Evolutionary conservation across 2,329 filamentous ascomycete genomes (phyloP), one percentile per base, ranked within the genome.

Genomic region (Fusarium sp.): DNA sequence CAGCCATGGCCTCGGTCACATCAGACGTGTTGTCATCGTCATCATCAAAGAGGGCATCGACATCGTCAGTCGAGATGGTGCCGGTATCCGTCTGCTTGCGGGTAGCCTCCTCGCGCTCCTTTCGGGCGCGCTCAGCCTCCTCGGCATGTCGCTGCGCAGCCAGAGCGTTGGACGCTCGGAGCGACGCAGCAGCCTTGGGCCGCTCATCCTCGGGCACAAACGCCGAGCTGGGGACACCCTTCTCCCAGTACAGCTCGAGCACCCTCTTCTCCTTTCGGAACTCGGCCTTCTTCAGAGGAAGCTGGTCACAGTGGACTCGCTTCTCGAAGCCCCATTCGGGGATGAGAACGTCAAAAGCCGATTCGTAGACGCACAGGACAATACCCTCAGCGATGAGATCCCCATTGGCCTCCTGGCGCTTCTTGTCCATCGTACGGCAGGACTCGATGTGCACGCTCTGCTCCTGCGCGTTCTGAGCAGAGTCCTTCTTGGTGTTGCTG

Each of bases 401-500:
- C 56, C 94, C 95, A 73, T 96, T 95, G 76, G 91, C 89, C 77
- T 97, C 94, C 81, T 94, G 92, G 75, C 94, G 92, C 83, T 93
- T 93, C 86, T 94, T 95, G 84, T 98, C 95, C 94, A 99, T 98
- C 78, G 91, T 92, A 77, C 96, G 93, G 87, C 96, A 99, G 6
- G 96, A 94, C 82, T 98, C 96, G 73, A 99, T 98, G 84, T 99
- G 96, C 58, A 99, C 95, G 83, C 96, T 98, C 85, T 99, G 96
- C 83, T 99, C 96, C 83, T 99, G 96, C 16, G 96, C 96, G 79
- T 94, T 96, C 85, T 98, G 96, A 2, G 96, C 95, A 14, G 95
- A 98, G 81, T 99, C 96, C 84, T 98, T 99, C 91, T 98, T 99
- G 80, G 94, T 98, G 86, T 99, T 99, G 88, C 94, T 98, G 76